Evolutionary conservation across 306 rosid species (phyloP).

Genomic region (Abrus pulchellus): DNA sequence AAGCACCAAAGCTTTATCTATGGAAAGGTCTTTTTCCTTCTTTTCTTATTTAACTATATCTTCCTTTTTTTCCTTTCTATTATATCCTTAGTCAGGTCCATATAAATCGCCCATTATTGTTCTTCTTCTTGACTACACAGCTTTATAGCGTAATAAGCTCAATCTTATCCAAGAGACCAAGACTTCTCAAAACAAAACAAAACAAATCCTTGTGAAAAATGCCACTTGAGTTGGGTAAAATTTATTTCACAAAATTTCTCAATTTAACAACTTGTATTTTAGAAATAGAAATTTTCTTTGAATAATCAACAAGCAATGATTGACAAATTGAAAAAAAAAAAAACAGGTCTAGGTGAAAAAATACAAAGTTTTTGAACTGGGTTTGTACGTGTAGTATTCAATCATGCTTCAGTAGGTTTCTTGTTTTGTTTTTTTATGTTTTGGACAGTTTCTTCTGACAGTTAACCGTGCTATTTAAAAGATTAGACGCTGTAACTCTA

Average conservation of each 20-base stretch:
- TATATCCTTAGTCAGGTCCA: slow-evolving; percentile 45
- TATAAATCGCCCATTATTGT: slow-evolving; percentile 33
- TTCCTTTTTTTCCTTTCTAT: slow-evolving; percentile 33
- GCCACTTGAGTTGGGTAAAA: not conserved
- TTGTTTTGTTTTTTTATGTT: slow-evolving; percentile 17
- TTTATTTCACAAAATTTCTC: not conserved
- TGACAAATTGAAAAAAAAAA: slow-evolving; percentile 30
- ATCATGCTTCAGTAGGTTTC: slow-evolving; percentile 10
- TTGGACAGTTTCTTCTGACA: not conserved
- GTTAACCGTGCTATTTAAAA: not conserved
- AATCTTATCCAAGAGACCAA: not conserved
- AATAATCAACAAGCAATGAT: slow-evolving; percentile 27
- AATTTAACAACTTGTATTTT: not conserved
- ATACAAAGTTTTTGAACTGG: not conserved
- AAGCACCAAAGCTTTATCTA: slow-evolving; percentile 47
- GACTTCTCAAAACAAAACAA: not conserved
- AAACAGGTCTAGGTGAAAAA: not conserved
- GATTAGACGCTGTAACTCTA: not conserved
- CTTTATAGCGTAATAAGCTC: not conserved
- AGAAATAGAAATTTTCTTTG: not conserved
- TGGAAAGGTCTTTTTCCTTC: slow-evolving; percentile 52
- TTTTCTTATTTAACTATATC: not conserved
- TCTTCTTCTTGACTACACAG: slow-evolving; percentile 14
- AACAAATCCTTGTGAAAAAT: slow-evolving; percentile 6
- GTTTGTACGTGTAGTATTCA: slow-evolving; percentile 38